Conservation (phyloP, 78 protist species). For the Pelomyxa schiedti region DNA sequence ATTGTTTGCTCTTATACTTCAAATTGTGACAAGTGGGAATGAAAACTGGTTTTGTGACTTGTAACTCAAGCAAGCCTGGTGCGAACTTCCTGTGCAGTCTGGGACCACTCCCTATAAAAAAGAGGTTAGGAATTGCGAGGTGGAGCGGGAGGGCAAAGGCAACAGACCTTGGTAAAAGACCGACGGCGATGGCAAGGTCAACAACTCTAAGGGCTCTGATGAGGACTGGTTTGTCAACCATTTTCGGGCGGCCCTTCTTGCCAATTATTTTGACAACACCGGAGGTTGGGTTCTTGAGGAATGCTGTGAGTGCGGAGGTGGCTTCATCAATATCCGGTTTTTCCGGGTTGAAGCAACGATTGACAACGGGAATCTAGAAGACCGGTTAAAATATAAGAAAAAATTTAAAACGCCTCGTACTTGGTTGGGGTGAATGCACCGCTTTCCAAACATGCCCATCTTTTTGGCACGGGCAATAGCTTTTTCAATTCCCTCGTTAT, state of each 20-base stretch:
- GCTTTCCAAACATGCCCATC: neutral
- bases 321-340: neutral
- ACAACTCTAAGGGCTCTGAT: neutral
- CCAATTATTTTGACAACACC: neutral
- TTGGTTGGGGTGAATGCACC: neutral
- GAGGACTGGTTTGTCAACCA: neutral
- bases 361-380: neutral
- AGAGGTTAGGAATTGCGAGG: no score
- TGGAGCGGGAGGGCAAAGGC: no score
- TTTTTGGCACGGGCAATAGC: neutral
- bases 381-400: no score
- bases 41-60: no score
- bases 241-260: neutral
- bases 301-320: neutral
- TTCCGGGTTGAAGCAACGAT: neutral
- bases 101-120: no score
- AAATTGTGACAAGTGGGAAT: no score
- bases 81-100: no score
- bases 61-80: no score
- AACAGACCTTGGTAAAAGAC: neutral
- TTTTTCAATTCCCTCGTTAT: neutral
- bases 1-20: no score
- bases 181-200: neutral
- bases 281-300: neutral
- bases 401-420: no score